phyloP scores from a whole-genome alignment of 805 yeast species.

The Yamadazyma scolyti region DNA sequence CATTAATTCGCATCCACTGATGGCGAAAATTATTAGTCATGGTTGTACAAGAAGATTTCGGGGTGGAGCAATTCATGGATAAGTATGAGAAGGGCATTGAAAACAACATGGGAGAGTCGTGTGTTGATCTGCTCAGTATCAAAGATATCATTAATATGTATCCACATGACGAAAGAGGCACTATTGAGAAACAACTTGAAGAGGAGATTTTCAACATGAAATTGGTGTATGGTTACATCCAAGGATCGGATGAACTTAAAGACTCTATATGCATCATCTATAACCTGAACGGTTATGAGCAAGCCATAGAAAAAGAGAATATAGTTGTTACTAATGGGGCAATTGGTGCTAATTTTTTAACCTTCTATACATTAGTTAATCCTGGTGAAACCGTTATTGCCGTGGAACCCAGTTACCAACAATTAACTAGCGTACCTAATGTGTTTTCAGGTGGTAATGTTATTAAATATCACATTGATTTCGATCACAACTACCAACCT shows the following conservation, averaged over 20 bases:
- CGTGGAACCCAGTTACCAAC: constrained; percentile 50
- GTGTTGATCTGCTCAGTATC: constrained; percentile 44
- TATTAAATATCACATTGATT: constrained; percentile 26
- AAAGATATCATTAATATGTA: constrained; percentile 29
- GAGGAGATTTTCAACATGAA: constrained; percentile 17
- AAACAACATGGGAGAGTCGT: constrained; percentile 50
- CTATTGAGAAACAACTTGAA: constrained; percentile 13
- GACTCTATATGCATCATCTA: constrained; percentile 33
- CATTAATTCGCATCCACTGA: too few species aligned
- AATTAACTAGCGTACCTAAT: constrained; percentile 43
- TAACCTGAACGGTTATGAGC: constrained; percentile 20
- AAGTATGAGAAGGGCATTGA: constrained; percentile 36
- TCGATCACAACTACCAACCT: constrained; percentile 34
- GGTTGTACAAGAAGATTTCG: constrained; percentile 39
- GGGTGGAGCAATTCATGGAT: constrained; percentile 56
- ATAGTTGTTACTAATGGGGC: constrained; percentile 53
- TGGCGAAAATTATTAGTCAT: background rate
- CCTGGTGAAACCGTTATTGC: constrained; percentile 46
- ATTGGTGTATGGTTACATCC: constrained; percentile 45
- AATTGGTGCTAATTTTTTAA: constrained; percentile 51
- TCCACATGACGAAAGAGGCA: constrained; percentile 3
- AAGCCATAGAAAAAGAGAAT: constrained; percentile 46
- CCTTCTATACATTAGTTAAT: constrained; percentile 41
- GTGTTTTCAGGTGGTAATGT: constrained; percentile 39
- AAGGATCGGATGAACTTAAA: constrained; percentile 41